Evolutionary conservation across 305 asterid species (phyloP).

Genomic region (Coffea humblotiana): DNA sequence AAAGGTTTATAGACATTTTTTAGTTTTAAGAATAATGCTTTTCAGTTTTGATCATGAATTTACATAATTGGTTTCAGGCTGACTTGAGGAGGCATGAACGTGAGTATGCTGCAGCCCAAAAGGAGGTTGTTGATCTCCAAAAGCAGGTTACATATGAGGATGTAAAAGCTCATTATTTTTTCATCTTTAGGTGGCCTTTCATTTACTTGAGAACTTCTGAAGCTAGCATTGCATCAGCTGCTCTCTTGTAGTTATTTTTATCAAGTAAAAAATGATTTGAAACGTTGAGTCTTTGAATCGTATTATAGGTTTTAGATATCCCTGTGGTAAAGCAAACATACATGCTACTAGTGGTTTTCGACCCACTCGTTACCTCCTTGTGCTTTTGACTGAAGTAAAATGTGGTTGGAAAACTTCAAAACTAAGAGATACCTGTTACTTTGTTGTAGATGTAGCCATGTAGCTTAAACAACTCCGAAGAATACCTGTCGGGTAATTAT

Average conservation of each 20-base stretch:
- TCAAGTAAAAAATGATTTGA: not conserved
- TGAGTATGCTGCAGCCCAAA: constrained; percentile 63
- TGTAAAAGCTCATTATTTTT: not conserved
- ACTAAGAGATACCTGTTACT: no score
- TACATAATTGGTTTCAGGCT: constrained; percentile 46
- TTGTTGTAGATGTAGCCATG: no score
- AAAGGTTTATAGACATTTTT: constrained; percentile 46
- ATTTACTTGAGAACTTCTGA: not conserved
- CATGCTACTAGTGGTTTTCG: no score
- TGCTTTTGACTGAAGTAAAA: no score
- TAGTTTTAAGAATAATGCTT: constrained; percentile 10
- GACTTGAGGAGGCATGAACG: constrained; percentile 79
- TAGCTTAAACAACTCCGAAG: no score
- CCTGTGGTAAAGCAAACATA: not conserved
- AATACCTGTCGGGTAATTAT: no score
- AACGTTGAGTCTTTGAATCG: not conserved
- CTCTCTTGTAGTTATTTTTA: not conserved
- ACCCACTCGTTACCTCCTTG: no score
- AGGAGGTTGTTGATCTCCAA: constrained; percentile 78
- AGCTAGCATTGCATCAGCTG: not conserved
- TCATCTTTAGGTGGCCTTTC: not conserved
- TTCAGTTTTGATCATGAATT: constrained; percentile 13
- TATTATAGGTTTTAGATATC: not conserved
- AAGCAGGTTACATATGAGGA: constrained; percentile 57
- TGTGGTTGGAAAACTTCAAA: no score